Evolutionary conservation across 352 stramenopile genomes (phyloP).

Genomic region (Globisporangium rhizosaccharum): DNA sequence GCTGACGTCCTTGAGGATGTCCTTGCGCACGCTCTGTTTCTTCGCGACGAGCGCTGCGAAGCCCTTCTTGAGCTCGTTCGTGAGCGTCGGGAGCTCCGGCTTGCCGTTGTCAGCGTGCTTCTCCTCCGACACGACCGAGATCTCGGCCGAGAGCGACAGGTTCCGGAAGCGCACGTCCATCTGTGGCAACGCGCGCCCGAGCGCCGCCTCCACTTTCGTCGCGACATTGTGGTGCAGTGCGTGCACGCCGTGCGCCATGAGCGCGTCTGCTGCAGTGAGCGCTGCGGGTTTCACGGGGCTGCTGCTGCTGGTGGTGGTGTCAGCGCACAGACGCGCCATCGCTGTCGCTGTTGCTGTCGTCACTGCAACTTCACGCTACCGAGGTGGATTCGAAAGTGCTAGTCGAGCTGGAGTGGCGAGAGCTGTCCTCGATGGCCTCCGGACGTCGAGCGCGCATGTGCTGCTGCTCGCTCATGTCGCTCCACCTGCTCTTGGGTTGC

Average conservation of each 20-base stretch:
- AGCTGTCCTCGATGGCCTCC: too few species aligned
- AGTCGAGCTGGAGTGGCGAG: too few species aligned
- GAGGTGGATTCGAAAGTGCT: too few species aligned
- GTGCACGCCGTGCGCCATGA: constrained; percentile 28
- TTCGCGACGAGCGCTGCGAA: constrained; percentile 13
- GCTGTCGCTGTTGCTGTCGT: too few species aligned
- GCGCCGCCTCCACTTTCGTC: constrained; percentile 23
- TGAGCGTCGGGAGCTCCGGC: constrained; percentile 32
- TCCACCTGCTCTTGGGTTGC: too few species aligned
- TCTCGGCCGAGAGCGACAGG: constrained; percentile 31
- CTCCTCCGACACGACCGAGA: constrained; percentile 14
- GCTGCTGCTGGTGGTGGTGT: too few species aligned
- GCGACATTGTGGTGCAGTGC: constrained; percentile 34
- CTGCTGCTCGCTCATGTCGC: too few species aligned
- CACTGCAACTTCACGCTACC: too few species aligned
- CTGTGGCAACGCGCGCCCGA: constrained; percentile 35
- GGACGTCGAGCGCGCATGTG: too few species aligned
- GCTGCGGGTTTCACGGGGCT: too few species aligned
- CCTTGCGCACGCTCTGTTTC: constrained; percentile 11
- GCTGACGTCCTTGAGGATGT: constrained; percentile 9
- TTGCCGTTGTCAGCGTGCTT: not conserved
- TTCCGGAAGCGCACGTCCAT: constrained; percentile 46
- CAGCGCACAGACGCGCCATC: too few species aligned
- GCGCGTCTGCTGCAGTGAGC: not conserved
- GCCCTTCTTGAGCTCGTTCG: constrained; percentile 29